phyloP scores from a whole-genome alignment of 495 filamentous ascomycete species.

The Eremomyces bilateralis region DNA sequence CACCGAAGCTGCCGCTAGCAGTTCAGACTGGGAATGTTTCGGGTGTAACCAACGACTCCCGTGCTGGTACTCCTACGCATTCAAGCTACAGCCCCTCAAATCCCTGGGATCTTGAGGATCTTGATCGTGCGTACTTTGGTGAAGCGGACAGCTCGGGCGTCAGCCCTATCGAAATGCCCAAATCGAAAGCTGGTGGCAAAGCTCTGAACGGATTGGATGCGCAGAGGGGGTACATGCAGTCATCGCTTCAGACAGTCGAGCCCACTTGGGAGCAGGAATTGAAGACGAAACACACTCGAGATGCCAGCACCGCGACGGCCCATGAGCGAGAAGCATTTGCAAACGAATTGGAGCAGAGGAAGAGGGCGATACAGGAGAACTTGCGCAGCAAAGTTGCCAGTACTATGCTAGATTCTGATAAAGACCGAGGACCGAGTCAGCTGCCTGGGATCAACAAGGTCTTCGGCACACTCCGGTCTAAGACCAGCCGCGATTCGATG shows the following conservation, averaged over 20 bases:
- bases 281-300: constrained; percentile 25
- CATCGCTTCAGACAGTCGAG: constrained; percentile 5
- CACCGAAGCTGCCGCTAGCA: constrained; percentile 5
- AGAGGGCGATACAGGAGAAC: constrained; percentile 60
- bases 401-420: too few species aligned
- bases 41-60: constrained; percentile 8
- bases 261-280: constrained; percentile 21
- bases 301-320: constrained; percentile 36
- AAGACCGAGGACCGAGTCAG: constrained; percentile 32
- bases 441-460: constrained; percentile 28
- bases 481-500: constrained; percentile 39
- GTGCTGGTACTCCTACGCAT: constrained; percentile 16
- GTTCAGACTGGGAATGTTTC: constrained; percentile 6
- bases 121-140: constrained; percentile 24
- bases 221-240: too few species aligned
- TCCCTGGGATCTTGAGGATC: constrained; percentile 30
- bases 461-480: constrained; percentile 46
- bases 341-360: constrained; percentile 54
- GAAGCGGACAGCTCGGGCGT: constrained; percentile 14
- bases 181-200: too few species aligned
- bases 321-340: constrained; percentile 58
- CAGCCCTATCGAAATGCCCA: constrained; percentile 7
- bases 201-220: not conserved
- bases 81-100: constrained; percentile 24
- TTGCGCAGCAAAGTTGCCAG: constrained; percentile 49